A percentile compares a stretch with the other conserved stretches of the same genome.
Evolutionary conservation across 441 rosid genomes (phyloP).

Genomic region (Erodium moschatum): DNA sequence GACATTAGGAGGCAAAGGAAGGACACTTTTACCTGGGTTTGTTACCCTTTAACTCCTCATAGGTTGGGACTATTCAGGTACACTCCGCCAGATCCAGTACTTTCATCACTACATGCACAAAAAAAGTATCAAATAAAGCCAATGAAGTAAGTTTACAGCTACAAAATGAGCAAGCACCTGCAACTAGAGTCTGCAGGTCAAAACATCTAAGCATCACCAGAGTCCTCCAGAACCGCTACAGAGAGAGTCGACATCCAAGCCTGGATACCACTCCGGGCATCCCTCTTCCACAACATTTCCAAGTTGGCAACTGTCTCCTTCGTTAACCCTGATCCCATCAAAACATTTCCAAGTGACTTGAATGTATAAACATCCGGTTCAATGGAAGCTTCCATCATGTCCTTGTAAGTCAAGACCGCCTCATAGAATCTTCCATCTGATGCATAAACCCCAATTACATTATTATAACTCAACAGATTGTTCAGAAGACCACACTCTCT

Average conservation of each 20-base stretch:
- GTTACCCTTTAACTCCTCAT: slow-evolving; percentile 62
- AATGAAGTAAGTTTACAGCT: too few relatives aligned
- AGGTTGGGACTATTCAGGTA: slow-evolving; percentile 52
- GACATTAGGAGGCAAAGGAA: slow-evolving; percentile 4
- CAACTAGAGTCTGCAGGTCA: neutral
- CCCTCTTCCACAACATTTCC: slow-evolving; percentile 39
- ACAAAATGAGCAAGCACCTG: slow-evolving; percentile 1
- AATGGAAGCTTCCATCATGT: slow-evolving; percentile 45
- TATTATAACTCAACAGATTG: slow-evolving; percentile 59
- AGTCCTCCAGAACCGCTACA: slow-evolving; percentile 36
- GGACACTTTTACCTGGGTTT: slow-evolving; percentile 44
- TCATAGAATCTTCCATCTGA: slow-evolving; percentile 64
- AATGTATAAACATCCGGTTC: slow-evolving; percentile 52
- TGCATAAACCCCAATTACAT: slow-evolving; percentile 49
- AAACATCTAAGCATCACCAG: slow-evolving; percentile 14
- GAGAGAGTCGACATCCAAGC: slow-evolving; percentile 50
- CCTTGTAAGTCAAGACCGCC: slow-evolving; percentile 48
- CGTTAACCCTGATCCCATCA: slow-evolving; percentile 58
- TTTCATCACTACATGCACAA: slow-evolving; percentile 80
- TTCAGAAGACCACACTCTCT: slow-evolving; percentile 42
- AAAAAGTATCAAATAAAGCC: slow-evolving; percentile 16
- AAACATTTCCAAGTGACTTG: slow-evolving; percentile 51
- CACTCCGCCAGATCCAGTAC: slow-evolving; percentile 86
- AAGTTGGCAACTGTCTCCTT: slow-evolving; percentile 44
- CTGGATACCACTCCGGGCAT: slow-evolving; percentile 36